A percentile compares a stretch with the other conserved stretches of the same genome.
phyloP scores from a whole-genome alignment of 192 early-diverging fungal genomes.

The Coemansia sp. region DNA sequence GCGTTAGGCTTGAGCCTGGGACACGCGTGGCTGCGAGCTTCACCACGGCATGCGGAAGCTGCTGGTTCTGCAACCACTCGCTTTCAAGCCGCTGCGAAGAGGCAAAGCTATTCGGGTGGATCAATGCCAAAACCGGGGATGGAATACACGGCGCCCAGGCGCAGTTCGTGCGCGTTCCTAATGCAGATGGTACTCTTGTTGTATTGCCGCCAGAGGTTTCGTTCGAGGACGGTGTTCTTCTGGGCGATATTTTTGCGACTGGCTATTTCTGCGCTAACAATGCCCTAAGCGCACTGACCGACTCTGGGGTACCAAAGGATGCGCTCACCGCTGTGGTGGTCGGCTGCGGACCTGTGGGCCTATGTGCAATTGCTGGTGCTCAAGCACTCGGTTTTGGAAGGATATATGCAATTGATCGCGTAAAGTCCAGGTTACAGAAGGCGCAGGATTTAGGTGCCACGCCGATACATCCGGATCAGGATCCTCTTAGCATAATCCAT shows the following conservation, averaged over 20 bases:
- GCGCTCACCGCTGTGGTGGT: slow-evolving; percentile 52
- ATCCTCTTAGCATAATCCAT: slow-evolving; percentile 8
- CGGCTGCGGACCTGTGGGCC: slow-evolving; percentile 62
- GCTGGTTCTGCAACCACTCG: slow-evolving; percentile 52
- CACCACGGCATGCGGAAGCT: slow-evolving; percentile 50
- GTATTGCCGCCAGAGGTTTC: slow-evolving; percentile 29
- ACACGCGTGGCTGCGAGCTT: slow-evolving; percentile 58
- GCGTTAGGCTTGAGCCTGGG: slow-evolving; percentile 35
- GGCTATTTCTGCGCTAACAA: slow-evolving; percentile 61
- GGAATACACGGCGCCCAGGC: slow-evolving; percentile 61
- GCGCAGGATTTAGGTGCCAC: slow-evolving; percentile 48
- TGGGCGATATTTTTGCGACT: slow-evolving; percentile 60
- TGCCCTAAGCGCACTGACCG: slow-evolving; percentile 41
- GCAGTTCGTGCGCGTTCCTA: slow-evolving; percentile 60
- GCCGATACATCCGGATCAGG: slow-evolving; percentile 17
- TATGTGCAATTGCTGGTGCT: slow-evolving; percentile 54
- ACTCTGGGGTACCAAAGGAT: slow-evolving; percentile 14
- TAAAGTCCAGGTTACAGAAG: slow-evolving; percentile 46
- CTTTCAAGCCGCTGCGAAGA: slow-evolving; percentile 56
- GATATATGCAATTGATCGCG: slow-evolving; percentile 50
- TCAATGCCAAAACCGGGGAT: slow-evolving; percentile 17
- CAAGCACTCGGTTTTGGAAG: slow-evolving; percentile 38
- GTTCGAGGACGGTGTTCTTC: slow-evolving; percentile 53
- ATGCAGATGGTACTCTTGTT: slow-evolving; percentile 56
- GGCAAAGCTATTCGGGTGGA: slow-evolving; percentile 57